Conservation (phyloP, 2,329 filamentous ascomycete species). For the Ophiocordyceps polyrhachis-furcata region DNA sequence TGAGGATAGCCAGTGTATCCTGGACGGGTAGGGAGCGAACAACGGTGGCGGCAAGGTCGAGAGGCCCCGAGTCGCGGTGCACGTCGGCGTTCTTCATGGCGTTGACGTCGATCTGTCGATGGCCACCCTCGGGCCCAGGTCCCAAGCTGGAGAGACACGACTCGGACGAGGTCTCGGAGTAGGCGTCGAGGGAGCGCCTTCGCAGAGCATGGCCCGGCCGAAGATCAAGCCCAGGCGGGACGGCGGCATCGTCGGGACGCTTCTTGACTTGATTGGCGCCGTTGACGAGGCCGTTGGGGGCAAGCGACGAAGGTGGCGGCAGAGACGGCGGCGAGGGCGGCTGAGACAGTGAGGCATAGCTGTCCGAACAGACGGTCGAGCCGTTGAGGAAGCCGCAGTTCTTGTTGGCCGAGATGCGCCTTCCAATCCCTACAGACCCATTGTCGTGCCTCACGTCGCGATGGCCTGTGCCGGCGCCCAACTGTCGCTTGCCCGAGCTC, state of each 20-base stretch:
- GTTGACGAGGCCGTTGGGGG: conserved; percentile 12
- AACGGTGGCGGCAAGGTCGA: conserved; percentile 70
- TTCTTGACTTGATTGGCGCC: conserved; percentile 9
- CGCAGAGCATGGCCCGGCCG: conserved; percentile 23
- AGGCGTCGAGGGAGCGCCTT: conserved; percentile 29
- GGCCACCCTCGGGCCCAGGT: conserved; percentile 23
- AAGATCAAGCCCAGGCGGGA: conserved; percentile 15
- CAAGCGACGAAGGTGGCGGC: conserved; percentile 1
- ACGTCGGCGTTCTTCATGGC: conserved; percentile 47
- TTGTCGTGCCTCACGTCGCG: conserved; percentile 69
- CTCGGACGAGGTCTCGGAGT: conserved; percentile 37
- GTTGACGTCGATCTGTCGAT: conserved; percentile 53
- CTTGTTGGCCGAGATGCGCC: conserved; percentile 20
- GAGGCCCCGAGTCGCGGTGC: conserved; percentile 51
- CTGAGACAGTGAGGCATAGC: conserved; percentile 13
- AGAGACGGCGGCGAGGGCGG: conserved; percentile 7
- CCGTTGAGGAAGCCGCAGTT: conserved; percentile 25
- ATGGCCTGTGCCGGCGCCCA: conserved; percentile 40
- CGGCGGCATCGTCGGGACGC: conserved; percentile 3
- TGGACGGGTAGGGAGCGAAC: conserved; percentile 77
- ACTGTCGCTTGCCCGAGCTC: conserved; percentile 41
- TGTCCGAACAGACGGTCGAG: conserved; percentile 16
- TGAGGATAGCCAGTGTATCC: conserved; percentile 91
- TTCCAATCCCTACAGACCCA: conserved; percentile 51
- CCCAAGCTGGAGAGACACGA: conserved; percentile 24